Percentiles rank a stretch among this genome's conserved stretches.
Conservation (phyloP, 371 early-diverging fungal genomes). For the Lichtheimia ornata region DNA sequence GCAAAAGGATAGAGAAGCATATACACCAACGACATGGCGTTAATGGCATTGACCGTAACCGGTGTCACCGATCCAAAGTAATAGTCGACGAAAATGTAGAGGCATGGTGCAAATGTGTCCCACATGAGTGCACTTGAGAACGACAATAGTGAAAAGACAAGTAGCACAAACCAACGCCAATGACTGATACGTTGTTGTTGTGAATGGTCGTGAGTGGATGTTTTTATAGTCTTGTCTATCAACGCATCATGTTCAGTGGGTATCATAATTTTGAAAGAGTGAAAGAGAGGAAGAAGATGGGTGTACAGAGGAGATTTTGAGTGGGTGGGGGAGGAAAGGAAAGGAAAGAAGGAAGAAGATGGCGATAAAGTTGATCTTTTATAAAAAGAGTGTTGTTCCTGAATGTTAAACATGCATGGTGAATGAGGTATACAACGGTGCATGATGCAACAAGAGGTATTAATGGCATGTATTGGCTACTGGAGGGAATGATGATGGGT, state of each 20-base stretch:
- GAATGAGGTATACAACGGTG: too few relatives aligned
- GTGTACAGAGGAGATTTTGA: neutral
- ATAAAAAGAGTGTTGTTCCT: too few relatives aligned
- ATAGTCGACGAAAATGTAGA: conserved; percentile 50
- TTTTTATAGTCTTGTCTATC: neutral
- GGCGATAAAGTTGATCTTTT: neutral
- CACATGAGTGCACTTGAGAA: conserved; percentile 53
- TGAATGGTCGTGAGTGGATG: neutral
- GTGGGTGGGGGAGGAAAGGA: neutral
- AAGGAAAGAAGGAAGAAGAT: neutral
- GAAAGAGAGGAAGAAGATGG: neutral
- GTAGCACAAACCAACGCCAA: conserved; percentile 45
- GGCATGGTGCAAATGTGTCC: conserved; percentile 59
- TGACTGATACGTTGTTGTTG: neutral
- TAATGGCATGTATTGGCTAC: too few relatives aligned
- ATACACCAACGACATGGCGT: conserved; percentile 46
- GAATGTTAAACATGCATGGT: too few relatives aligned
- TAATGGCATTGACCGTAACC: conserved; percentile 44
- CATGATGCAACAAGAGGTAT: too few relatives aligned
- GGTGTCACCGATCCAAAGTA: conserved; percentile 32
- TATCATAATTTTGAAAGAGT: neutral
- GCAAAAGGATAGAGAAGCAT: conserved; percentile 54
- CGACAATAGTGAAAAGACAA: conserved; percentile 44
- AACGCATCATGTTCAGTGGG: neutral
- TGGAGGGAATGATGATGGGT: too few relatives aligned